Conservation (phyloP, 768 basidiomycete genomes). For the Calvatia gigantea region DNA sequence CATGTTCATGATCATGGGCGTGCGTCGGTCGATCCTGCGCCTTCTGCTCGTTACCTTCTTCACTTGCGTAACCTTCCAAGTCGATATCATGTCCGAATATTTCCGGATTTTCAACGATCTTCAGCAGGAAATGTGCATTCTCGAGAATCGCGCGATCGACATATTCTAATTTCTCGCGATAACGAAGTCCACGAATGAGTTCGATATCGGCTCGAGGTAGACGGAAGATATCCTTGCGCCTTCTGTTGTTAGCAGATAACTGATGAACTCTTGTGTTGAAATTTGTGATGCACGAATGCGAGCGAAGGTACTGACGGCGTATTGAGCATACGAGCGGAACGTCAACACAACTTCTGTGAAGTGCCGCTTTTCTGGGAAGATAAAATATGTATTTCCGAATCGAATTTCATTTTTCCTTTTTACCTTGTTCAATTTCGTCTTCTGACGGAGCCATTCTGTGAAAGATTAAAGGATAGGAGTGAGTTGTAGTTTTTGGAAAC, state of each 20-base stretch:
- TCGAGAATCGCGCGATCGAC: constrained; percentile 78
- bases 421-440: constrained; percentile 35
- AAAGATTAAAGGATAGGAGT: no score
- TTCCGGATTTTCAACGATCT: constrained; percentile 74
- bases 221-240: constrained; percentile 74
- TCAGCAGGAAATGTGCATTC: constrained; percentile 75
- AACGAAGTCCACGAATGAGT: constrained; percentile 65
- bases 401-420: not conserved
- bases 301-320: constrained; percentile 49
- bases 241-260: constrained; percentile 53
- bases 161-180: constrained; percentile 71
- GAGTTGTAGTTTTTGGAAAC: not conserved
- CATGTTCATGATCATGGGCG: not conserved
- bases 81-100: constrained; percentile 66
- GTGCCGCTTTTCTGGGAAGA: constrained; percentile 56
- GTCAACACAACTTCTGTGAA: constrained; percentile 74
- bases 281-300: not conserved
- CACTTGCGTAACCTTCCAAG: constrained; percentile 23
- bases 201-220: constrained; percentile 69
- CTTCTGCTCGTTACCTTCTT: constrained; percentile 10
- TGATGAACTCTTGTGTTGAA: constrained; percentile 19
- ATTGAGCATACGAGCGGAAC: constrained; percentile 71
- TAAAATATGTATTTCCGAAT: not conserved
- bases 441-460: constrained; percentile 21
- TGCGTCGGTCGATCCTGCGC: not conserved